These are phyloP conservation scores for Starmerella ratchasimensis DNA, from an alignment of 805 yeast genomes.

Conservation along the genomic window DNA sequence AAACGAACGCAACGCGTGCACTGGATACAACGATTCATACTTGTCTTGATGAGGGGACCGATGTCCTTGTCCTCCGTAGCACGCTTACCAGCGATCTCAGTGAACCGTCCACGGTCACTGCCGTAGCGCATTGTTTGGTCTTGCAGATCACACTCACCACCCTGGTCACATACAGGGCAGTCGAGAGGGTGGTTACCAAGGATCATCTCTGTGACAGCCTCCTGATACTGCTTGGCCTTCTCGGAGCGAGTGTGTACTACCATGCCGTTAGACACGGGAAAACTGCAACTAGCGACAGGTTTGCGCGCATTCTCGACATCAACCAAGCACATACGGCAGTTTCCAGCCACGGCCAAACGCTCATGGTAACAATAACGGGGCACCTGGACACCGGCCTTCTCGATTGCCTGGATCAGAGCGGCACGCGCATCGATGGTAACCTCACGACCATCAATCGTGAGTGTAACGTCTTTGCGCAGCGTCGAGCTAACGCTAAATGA, in stretches of 20 bases:
- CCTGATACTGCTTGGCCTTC: slow-evolving; percentile 69
- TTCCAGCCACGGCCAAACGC: slow-evolving; percentile 79
- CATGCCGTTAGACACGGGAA: slow-evolving; percentile 86
- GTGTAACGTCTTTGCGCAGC: slow-evolving; percentile 40
- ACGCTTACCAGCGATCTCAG: slow-evolving; percentile 70
- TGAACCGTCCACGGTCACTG: slow-evolving; percentile 71
- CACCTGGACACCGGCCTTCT: slow-evolving; percentile 74
- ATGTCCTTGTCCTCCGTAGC: slow-evolving; percentile 84
- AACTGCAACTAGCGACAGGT: slow-evolving; percentile 80
- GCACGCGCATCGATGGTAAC: slow-evolving; percentile 77
- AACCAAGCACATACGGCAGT: slow-evolving; percentile 85
- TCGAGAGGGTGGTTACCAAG: slow-evolving; percentile 82
- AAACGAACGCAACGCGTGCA: slow-evolving; percentile 85
- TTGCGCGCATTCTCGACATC: slow-evolving; percentile 83
- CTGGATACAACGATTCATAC: slow-evolving; percentile 86
- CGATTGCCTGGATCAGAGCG: slow-evolving; percentile 81
- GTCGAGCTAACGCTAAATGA: slow-evolving; percentile 28
- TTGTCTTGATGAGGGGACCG: slow-evolving; percentile 79
- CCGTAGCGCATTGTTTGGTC: slow-evolving; percentile 78
- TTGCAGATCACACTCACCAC: slow-evolving; percentile 88
- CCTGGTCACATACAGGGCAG: slow-evolving; percentile 88
- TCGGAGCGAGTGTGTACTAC: slow-evolving; percentile 68
- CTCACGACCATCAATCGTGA: slow-evolving; percentile 51
- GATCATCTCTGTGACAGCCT: slow-evolving; percentile 80
- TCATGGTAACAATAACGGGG: slow-evolving; percentile 90